Percentiles rank a stretch among this genome's conserved stretches.
Conservation (phyloP, 1,284 basidiomycete genomes). For the Boletus sp. region DNA sequence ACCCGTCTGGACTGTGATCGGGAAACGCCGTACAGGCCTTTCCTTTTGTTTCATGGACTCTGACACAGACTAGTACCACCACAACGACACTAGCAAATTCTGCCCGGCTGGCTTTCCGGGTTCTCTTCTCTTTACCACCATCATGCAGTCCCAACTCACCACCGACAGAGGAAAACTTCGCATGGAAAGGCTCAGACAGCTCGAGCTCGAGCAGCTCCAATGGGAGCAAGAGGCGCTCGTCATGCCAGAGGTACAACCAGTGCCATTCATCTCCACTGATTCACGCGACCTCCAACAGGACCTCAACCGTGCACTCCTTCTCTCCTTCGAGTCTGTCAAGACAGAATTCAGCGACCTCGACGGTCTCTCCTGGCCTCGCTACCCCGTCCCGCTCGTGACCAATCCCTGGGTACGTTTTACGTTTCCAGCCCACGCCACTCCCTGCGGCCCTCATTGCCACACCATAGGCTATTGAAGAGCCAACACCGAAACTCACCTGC, state of each 20-base stretch:
- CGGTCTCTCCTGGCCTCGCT: conserved; percentile 41
- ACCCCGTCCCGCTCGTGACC: conserved; percentile 20
- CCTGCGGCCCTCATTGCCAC: conserved; percentile 2
- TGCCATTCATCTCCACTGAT: not conserved
- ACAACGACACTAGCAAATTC: not conserved
- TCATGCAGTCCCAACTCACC: conserved; percentile 21
- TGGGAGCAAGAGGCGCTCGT: conserved; percentile 47
- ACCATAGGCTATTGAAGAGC: conserved; percentile 25
- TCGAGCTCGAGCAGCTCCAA: conserved; percentile 46
- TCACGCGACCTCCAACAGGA: conserved; percentile 32
- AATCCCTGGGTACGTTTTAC: conserved; percentile 29
- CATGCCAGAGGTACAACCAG: conserved; percentile 43
- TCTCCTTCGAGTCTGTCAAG: conserved; percentile 43
- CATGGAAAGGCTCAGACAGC: conserved; percentile 31
- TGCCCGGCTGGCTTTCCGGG: conserved; percentile 11
- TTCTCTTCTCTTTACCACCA: conserved; percentile 4
- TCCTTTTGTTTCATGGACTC: not conserved
- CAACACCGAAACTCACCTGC: conserved; percentile 26
- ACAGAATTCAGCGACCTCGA: conserved; percentile 48
- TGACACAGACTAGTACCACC: not conserved
- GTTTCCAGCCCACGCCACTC: not conserved
- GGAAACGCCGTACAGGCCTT: conserved; percentile 9
- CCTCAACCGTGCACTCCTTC: conserved; percentile 37
- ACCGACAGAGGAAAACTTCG: conserved; percentile 27
- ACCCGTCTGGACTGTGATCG: conserved; percentile 9